A percentile compares a stretch with the other conserved stretches of the same genome.
phyloP scores from a whole-genome alignment of 768 basidiomycete species.

The Glaciozyma antarctica region DNA sequence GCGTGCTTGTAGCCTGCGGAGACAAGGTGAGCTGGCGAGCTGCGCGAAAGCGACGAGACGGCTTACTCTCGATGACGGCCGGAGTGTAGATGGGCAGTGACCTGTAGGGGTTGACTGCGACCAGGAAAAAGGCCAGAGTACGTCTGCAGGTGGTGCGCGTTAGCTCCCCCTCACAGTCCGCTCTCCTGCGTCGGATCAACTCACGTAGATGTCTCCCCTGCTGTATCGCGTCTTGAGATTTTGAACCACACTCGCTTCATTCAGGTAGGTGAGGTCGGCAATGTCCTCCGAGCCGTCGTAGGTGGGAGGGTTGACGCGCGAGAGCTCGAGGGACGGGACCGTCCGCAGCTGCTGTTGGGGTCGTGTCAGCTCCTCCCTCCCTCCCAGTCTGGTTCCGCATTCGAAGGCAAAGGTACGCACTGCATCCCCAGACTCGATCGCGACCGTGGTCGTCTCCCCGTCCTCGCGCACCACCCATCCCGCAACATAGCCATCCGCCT shows the following conservation, averaged over 20 bases:
- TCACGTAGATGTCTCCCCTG: slow-evolving; percentile 81
- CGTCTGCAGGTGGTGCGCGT: slow-evolving; percentile 47
- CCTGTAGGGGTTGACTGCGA: slow-evolving; percentile 97
- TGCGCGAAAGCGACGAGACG: too few species aligned
- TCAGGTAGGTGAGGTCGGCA: slow-evolving; percentile 92
- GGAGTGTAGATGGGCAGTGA: slow-evolving; percentile 82
- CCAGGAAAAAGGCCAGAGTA: slow-evolving; percentile 96
- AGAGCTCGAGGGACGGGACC: slow-evolving; percentile 20
- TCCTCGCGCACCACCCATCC: slow-evolving; percentile 88
- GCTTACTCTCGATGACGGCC: slow-evolving; percentile 62
- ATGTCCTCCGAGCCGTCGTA: slow-evolving; percentile 97
- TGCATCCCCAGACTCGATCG: slow-evolving; percentile 45
- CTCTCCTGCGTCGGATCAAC: slow-evolving; percentile 21
- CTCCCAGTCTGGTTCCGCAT: not conserved
- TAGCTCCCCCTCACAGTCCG: not conserved
- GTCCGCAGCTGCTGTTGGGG: slow-evolving; percentile 3
- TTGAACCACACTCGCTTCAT: slow-evolving; percentile 98
- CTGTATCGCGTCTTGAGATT: slow-evolving; percentile 87
- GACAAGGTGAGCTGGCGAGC: not conserved
- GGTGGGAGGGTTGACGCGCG: slow-evolving; percentile 36
- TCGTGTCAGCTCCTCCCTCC: not conserved
- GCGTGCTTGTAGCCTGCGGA: slow-evolving; percentile 60
- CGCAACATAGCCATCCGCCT: slow-evolving; percentile 81
- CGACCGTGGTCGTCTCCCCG: slow-evolving; percentile 68
- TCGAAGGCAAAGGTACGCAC: slow-evolving; percentile 2